These are phyloP conservation scores for Carpinus fangiana DNA, from an alignment of 306 rosid species.

Conservation along the genomic window DNA sequence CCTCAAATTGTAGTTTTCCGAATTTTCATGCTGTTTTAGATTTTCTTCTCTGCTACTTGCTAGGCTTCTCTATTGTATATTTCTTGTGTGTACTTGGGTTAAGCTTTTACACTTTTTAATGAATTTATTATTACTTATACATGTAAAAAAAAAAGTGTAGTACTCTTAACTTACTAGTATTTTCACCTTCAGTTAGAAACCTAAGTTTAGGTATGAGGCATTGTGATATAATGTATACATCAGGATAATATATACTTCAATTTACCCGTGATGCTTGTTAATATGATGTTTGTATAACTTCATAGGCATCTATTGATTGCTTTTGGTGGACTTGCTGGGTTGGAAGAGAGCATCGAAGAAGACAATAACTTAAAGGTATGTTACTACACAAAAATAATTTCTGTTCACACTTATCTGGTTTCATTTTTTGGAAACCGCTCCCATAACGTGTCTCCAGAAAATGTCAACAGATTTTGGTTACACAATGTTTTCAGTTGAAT, in stretches of 20 bases:
- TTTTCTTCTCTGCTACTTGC: no score
- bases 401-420: constrained; percentile 3
- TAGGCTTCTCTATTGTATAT: no score
- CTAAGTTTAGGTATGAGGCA: constrained; percentile 1
- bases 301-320: constrained; percentile 86
- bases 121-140: no score
- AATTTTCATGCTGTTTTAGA: no score
- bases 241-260: constrained; percentile 14
- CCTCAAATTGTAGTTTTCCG: no score
- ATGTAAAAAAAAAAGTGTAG: neutral
- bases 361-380: constrained; percentile 70
- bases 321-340: constrained; percentile 98
- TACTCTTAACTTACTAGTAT: neutral
- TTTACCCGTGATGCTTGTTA: constrained; percentile 3
- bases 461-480: neutral
- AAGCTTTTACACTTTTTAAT: no score
- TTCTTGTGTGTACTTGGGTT: no score
- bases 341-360: constrained; percentile 96
- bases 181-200: neutral
- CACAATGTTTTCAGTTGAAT: constrained; percentile 14
- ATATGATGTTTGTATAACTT: constrained; percentile 26
- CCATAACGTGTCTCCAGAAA: constrained; percentile 10
- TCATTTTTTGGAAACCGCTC: constrained; percentile 20
- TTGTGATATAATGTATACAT: constrained; percentile 6
- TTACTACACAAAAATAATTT: neutral